Base-by-base conservation (phyloP, 2,329 filamentous ascomycete genomes). In the Calonectria henricotiae region DNA sequence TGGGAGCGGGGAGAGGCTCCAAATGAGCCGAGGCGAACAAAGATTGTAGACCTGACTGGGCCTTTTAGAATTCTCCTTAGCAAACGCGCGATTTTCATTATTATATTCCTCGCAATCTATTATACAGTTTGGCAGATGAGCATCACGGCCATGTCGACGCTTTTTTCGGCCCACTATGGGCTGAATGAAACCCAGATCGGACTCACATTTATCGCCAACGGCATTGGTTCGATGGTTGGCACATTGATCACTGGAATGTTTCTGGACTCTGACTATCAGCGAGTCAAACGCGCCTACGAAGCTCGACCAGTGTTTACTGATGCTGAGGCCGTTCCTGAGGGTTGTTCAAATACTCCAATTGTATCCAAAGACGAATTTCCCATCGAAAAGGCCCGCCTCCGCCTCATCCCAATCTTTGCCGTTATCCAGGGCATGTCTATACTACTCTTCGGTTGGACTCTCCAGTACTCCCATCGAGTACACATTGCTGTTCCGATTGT, bases 121-220 rank as follows among this genome's bases (percentile, higher is more conserved):
- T 89, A 89, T 67, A 82, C 86, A 0, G 84, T 87, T 8, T 89
- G 86, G 85, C 86, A 88, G 67, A 88, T 89, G 85, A 85, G 83
- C 73, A 87, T 88, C 67, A 87, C 87, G 0, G 85, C 84, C 41
- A 86, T 88, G 82, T 86, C 88, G 0, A 83, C 83, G 0, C 80
- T 89, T 0, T 87, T 89, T 73, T 74, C 85, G 39, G 69, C 74
- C 0, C 75, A 73, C 4, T 89, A 89, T 68, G 79, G 79, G 8
- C 79, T 87, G 1, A 76, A 67, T 5, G 84, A 85, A 66, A 83
- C 82, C 4, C 80, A 87, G 47, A 84, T 86, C 15, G 87, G 86
- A 0, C 77, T 88, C 2, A 85, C 85, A 0, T 90, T 89, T 68
- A 84, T 90, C 2, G 86, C 87, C 25, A 89, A 89, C 27, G 89